Evolutionary conservation across 345 rosid genomes (phyloP).

Genomic region (Citrus unshiu): DNA sequence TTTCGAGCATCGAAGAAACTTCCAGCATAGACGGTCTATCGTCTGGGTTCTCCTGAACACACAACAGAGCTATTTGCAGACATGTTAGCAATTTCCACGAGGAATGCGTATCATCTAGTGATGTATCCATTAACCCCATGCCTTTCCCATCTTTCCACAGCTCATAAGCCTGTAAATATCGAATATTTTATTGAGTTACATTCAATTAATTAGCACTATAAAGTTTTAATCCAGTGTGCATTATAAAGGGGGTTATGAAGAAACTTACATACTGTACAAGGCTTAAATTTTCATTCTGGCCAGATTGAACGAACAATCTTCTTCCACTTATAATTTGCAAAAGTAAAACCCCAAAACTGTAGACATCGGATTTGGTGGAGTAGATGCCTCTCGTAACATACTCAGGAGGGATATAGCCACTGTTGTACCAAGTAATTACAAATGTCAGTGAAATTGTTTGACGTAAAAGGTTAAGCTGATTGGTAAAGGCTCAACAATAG

Average conservation of each 20-base stretch:
- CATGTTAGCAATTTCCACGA: neutral
- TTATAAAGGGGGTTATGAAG: neutral
- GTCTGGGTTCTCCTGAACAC: neutral
- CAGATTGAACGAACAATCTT: neutral
- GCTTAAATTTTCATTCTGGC: neutral
- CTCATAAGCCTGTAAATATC: conserved; percentile 2
- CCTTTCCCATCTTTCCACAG: neutral
- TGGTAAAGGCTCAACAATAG: too few relatives aligned
- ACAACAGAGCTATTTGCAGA: neutral
- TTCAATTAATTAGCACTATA: neutral
- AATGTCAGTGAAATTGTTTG: too few relatives aligned
- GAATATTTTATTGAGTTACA: too few relatives aligned
- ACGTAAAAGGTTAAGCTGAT: too few relatives aligned
- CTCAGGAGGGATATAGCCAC: neutral
- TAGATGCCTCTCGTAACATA: neutral
- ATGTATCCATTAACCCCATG: neutral
- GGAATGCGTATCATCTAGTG: neutral
- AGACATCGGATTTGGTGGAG: neutral
- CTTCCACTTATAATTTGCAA: neutral
- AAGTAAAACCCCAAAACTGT: neutral
- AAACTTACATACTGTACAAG: neutral
- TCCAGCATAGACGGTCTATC: conserved; percentile 15
- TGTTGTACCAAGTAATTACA: neutral
- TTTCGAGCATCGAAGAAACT: conserved; percentile 8
- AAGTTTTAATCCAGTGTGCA: too few relatives aligned